Evolutionary conservation across 495 filamentous ascomycete species (phyloP).

Genomic region (Aspergillus olivimuriae): DNA sequence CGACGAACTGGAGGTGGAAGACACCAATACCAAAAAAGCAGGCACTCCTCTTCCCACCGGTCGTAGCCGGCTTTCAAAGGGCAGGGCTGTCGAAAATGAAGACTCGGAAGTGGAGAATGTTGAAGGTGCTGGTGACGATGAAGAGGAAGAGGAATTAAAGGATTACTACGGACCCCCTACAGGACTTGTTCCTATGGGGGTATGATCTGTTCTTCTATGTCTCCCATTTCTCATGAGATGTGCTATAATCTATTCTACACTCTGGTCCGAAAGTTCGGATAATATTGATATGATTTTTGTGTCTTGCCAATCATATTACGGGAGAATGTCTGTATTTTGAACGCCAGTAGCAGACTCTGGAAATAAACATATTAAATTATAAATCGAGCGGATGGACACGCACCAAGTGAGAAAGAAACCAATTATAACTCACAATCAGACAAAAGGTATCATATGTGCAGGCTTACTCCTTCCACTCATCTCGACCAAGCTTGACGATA

Average conservation of each 20-base stretch:
- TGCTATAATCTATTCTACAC: not conserved
- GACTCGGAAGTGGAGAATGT: conserved; percentile 33
- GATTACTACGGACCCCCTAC: conserved; percentile 38
- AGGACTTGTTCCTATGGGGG: conserved; percentile 27
- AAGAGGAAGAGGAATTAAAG: conserved; percentile 35
- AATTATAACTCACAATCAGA: no score
- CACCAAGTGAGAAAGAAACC: no score
- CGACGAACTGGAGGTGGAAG: conserved; percentile 17
- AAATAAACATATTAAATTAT: no score
- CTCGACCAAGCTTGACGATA: conserved; percentile 28
- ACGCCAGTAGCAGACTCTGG: no score
- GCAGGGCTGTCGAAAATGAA: conserved; percentile 21
- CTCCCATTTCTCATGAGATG: not conserved
- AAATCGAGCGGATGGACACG: no score
- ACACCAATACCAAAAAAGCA: conserved; percentile 14
- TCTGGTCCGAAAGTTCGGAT: no score
- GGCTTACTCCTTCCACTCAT: conserved; percentile 28
- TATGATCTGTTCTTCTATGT: conserved; percentile 12
- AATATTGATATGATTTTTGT: no score
- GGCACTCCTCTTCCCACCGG: conserved; percentile 22
- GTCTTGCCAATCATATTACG: no score
- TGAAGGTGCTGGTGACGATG: conserved; percentile 17
- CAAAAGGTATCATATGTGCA: no score
- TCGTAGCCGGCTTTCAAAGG: conserved; percentile 23
- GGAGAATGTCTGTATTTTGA: no score